phyloP scores from a whole-genome alignment of 2,329 filamentous ascomycete species.

The Gremmenia infestans region DNA sequence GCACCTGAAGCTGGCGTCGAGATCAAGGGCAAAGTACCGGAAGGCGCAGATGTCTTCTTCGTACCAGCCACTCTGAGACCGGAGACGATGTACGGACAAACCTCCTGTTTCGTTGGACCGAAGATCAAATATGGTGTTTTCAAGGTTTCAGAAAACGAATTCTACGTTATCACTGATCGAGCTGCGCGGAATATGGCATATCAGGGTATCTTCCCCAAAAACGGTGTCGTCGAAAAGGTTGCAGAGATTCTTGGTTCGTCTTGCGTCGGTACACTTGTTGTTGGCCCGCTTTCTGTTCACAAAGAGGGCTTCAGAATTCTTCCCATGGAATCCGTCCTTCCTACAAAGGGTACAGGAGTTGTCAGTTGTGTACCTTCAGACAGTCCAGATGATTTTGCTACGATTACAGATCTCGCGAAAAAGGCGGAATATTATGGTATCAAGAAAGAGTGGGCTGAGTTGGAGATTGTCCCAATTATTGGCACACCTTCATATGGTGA shows the following conservation, averaged over 20 bases:
- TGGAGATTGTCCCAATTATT: conserved; percentile 86
- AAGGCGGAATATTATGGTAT: conserved; percentile 97
- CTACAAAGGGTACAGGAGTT: conserved; percentile 92
- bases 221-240: conserved; percentile 70
- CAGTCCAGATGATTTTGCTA: conserved; percentile 92
- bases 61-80: conserved; percentile 88
- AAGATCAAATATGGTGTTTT: conserved; percentile 86
- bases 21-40: conserved; percentile 73
- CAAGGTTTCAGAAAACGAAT: conserved; percentile 72
- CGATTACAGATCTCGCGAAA: conserved; percentile 80
- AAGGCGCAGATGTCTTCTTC: conserved; percentile 76
- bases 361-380: conserved; percentile 95
- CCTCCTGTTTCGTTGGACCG: conserved; percentile 90
- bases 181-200: conserved; percentile 93
- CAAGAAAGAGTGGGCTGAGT: conserved; percentile 91
- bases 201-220: conserved; percentile 77
- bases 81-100: conserved; percentile 99
- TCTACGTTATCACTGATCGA: conserved; percentile 77
- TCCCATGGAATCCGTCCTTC: conserved; percentile 90
- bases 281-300: conserved; percentile 85
- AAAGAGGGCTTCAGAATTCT: conserved; percentile 79
- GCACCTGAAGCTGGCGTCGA: conserved; percentile 66
- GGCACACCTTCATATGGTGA: conserved; percentile 84
- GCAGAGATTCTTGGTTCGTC: conserved; percentile 72
- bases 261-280: conserved; percentile 80